phyloP scores from a whole-genome alignment of 1,139 yeast species.

The Yamadazyma atmosphaerica region DNA sequence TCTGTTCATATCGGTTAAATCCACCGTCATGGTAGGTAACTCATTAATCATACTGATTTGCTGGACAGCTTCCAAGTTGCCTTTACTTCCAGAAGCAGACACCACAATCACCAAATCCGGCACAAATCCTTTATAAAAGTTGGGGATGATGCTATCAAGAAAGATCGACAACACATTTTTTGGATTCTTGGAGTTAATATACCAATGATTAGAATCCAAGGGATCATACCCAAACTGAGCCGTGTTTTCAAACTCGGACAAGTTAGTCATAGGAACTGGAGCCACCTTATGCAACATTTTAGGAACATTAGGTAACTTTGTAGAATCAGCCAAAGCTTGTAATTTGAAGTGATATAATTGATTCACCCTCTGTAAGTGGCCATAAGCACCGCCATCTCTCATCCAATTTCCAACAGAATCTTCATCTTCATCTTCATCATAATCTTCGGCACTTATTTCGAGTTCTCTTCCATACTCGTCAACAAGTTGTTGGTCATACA shows the following conservation, averaged over 20 bases:
- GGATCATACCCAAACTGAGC: slow-evolving; percentile 35
- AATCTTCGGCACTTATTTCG: neutral
- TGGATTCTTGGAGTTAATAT: slow-evolving; percentile 33
- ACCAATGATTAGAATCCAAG: slow-evolving; percentile 38
- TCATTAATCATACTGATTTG: slow-evolving; percentile 25
- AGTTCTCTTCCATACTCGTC: slow-evolving; percentile 1
- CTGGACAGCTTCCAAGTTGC: slow-evolving; percentile 15
- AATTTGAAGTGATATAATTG: slow-evolving; percentile 30
- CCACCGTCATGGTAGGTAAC: slow-evolving; percentile 29
- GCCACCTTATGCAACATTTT: neutral
- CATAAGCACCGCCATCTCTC: slow-evolving; percentile 36
- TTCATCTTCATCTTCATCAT: slow-evolving; percentile 4
- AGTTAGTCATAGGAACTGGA: slow-evolving; percentile 1
- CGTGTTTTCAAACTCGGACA: slow-evolving; percentile 14
- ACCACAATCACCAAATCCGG: slow-evolving; percentile 42
- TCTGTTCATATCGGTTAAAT: slow-evolving; percentile 29
- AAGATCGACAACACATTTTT: slow-evolving; percentile 31
- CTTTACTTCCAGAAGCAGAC: slow-evolving; percentile 19
- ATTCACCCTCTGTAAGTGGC: slow-evolving; percentile 33
- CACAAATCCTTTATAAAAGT: slow-evolving; percentile 25
- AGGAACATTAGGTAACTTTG: slow-evolving; percentile 13
- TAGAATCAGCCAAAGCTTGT: slow-evolving; percentile 15
- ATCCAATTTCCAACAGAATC: slow-evolving; percentile 2
- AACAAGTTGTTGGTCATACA: slow-evolving; percentile 19
- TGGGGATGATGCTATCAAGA: slow-evolving; percentile 34